These are phyloP conservation scores for Exidia glandulosa DNA, from an alignment of 768 basidiomycete genomes.

Conservation along the genomic window DNA sequence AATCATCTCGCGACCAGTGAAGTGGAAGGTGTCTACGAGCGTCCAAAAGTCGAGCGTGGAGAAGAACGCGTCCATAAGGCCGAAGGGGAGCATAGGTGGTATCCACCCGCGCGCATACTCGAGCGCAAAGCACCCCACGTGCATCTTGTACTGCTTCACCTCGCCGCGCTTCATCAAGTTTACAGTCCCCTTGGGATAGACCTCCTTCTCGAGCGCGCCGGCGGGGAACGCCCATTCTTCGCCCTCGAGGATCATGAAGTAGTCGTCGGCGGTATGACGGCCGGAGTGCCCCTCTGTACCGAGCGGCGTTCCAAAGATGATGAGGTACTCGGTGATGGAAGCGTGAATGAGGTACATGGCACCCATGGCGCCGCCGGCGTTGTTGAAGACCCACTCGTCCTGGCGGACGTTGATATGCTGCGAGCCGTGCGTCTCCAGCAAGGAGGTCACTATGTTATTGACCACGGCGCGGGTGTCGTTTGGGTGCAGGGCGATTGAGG, in stretches of 20 bases:
- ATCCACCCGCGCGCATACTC: constrained; percentile 98
- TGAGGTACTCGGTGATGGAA: constrained; percentile 80
- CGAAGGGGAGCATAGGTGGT: constrained; percentile 91
- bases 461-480: constrained; percentile 66
- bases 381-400: constrained; percentile 92
- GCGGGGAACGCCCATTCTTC: constrained; percentile 91
- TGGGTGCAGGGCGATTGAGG: constrained; percentile 56
- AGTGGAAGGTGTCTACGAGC: constrained; percentile 61
- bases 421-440: constrained; percentile 60
- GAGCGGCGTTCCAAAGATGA: constrained; percentile 90
- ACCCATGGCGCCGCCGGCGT: constrained; percentile 97
- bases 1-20: constrained; percentile 77
- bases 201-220: constrained; percentile 74
- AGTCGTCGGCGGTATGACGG: constrained; percentile 92
- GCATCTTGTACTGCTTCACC: constrained; percentile 97
- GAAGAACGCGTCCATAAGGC: constrained; percentile 70
- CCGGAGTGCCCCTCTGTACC: constrained; percentile 97
- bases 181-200: constrained; percentile 73
- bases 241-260: constrained; percentile 89
- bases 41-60: constrained; percentile 86
- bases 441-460: constrained; percentile 68
- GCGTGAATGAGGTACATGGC: constrained; percentile 98
- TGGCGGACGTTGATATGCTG: constrained; percentile 41
- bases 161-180: constrained; percentile 75
- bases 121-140: constrained; percentile 88